phyloP scores from a whole-genome alignment of 2,329 filamentous ascomycete genomes.

The Pseudofabraea citricarpa region DNA sequence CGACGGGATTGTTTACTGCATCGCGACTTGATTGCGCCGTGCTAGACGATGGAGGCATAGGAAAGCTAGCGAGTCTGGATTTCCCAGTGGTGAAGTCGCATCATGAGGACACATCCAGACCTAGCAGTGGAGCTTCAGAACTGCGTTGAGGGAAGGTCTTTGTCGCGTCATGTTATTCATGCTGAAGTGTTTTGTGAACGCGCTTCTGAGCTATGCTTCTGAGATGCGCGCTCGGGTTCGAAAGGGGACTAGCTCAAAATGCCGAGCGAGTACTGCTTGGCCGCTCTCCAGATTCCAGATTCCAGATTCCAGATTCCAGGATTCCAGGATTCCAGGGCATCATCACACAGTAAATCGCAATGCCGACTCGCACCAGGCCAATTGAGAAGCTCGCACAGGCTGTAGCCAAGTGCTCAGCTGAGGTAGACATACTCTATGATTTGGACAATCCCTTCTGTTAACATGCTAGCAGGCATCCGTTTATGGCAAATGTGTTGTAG shows the following conservation, averaged over 20 bases:
- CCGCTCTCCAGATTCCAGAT: too few species aligned
- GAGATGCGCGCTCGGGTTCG: too few species aligned
- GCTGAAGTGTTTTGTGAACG: too few species aligned
- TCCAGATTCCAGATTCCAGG: too few species aligned
- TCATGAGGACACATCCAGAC: conserved; percentile 9
- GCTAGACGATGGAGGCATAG: conserved; percentile 42
- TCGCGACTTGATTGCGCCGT: conserved; percentile 15
- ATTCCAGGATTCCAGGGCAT: background rate
- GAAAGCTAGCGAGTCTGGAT: conserved; percentile 15
- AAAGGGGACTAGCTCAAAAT: too few species aligned
- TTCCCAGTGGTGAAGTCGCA: conserved; percentile 28
- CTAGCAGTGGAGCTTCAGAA: background rate
- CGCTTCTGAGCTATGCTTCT: too few species aligned
- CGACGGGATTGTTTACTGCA: conserved; percentile 15
- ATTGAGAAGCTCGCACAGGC: conserved; percentile 66
- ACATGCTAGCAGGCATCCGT: conserved; percentile 58
- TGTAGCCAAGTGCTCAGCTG: conserved; percentile 58
- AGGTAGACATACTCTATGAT: conserved; percentile 41
- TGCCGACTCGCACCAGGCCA: conserved; percentile 45
- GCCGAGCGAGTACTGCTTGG: too few species aligned
- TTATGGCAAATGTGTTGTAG: conserved; percentile 88
- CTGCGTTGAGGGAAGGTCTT: background rate
- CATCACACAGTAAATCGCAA: conserved; percentile 8
- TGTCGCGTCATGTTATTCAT: conserved; percentile 1
- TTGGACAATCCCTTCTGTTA: background rate